phyloP scores from a whole-genome alignment of 2,329 filamentous ascomycete genomes.

The Thelonectria rubi region DNA sequence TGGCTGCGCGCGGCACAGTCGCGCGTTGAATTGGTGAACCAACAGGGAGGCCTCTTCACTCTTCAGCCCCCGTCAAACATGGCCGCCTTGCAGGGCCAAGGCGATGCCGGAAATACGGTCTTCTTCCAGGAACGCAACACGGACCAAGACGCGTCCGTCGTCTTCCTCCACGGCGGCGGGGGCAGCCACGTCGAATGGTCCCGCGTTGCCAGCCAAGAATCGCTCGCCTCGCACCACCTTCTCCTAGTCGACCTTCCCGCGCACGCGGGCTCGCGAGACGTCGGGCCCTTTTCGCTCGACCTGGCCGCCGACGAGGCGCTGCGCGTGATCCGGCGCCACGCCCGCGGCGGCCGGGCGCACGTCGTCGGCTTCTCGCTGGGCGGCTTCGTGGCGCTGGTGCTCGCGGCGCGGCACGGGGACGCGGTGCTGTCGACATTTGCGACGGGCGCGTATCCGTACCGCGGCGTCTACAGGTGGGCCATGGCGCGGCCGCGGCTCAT shows the following conservation, averaged over 20 bases:
- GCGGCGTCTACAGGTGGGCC: constrained; percentile 25
- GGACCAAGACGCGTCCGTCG: neutral
- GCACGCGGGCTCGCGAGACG: neutral
- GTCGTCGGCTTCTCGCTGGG: constrained; percentile 11
- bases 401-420: constrained; percentile 10
- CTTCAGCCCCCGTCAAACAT: neutral
- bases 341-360: neutral
- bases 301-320: neutral
- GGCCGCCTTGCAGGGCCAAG: neutral
- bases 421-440: constrained; percentile 19
- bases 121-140: neutral
- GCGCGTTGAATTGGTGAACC: too few relatives aligned
- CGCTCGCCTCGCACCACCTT: neutral
- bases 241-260: neutral
- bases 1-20: too few relatives aligned
- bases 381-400: constrained; percentile 17
- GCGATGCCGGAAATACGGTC: neutral
- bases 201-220: neutral
- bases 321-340: neutral
- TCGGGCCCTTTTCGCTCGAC: neutral
- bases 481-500: constrained; percentile 17
- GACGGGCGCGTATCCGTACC: constrained; percentile 21
- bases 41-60: too few relatives aligned
- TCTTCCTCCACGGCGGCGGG: neutral
- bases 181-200: neutral